Evolutionary conservation across 257 asterid species (phyloP), one percentile per base, ranked within the genome.

Genomic region (Solanum infundibuliforme): DNA sequence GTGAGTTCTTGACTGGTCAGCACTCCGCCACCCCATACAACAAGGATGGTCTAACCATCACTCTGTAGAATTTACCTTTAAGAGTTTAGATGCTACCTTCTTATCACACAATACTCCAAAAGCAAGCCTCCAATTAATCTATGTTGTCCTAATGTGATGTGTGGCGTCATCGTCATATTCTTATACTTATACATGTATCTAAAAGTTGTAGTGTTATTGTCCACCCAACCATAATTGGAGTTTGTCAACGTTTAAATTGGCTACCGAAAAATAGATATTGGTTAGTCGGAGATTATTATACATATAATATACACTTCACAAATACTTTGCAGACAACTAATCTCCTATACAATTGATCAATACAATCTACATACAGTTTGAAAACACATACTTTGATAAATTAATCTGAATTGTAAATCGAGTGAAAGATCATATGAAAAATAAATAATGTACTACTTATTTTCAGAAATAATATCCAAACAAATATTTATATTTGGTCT

Each of bases 91-190:
- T 52, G 62, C 1, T 55, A 55, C 4, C 10, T 55, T 55, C 10
- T 55, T 18, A 55, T 52, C 62, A 52, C 1, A 52, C n/a, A 52
- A 52, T 52, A 52, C 62, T 52, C 9, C n/a, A 52, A 52, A 52
- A 4, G 8, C 23, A 16, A 52, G 0, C 62, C 3, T 52, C 23
- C n/a, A 52, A 0, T 6, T 52, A 0, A 18, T 18, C 9, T 52
- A 52, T 52, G n/a, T 18, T 52, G n/a, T 18, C 62, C 2, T 0
- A 52, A 52, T 1, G 62, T 4, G 8, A 6, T 52, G 4, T 16
- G n/a, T 16, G 23, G 0, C 3, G 9, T 52, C 21, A 16, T 52
- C 65, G 1, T 55, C 65, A 18, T 55, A 18, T 55, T 55, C n/a
- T 55, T 55, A 18, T 18, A 55, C n/a, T 55, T 55, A 55, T 2